Evolutionary conservation across 768 basidiomycete genomes (phyloP).

Genomic region (Pholiota microspora): DNA sequence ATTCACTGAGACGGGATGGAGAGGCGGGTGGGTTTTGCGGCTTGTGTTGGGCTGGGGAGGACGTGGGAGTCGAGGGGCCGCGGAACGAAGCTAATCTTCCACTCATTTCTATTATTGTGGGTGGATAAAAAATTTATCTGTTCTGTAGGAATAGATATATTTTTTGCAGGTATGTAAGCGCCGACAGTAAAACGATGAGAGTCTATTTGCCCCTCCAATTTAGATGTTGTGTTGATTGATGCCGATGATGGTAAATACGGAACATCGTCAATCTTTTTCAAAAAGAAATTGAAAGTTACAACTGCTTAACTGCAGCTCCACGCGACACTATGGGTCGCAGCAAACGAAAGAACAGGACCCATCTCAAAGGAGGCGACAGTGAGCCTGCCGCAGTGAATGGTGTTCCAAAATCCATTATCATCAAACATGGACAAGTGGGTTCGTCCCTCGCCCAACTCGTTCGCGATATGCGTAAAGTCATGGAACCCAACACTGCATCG

Average conservation of each 20-base stretch:
- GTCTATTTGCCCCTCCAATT: neutral
- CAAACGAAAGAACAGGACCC: slow-evolving; percentile 77
- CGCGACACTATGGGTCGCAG: slow-evolving; percentile 53
- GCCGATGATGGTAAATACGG: slow-evolving; percentile 9
- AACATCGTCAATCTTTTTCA: slow-evolving; percentile 9
- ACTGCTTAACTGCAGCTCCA: neutral
- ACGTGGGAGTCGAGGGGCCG: slow-evolving; percentile 73
- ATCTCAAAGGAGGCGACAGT: slow-evolving; percentile 58
- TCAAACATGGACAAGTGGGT: slow-evolving; percentile 95
- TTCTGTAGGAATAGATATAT: no score
- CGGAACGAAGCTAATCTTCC: slow-evolving; percentile 73
- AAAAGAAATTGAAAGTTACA: neutral
- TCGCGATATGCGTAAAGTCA: slow-evolving; percentile 88
- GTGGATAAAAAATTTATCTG: no score
- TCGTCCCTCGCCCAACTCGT: slow-evolving; percentile 85
- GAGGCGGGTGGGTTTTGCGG: slow-evolving; percentile 39
- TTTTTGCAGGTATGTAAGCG: neutral
- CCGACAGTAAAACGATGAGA: neutral
- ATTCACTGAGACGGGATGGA: slow-evolving; percentile 56
- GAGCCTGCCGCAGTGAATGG: slow-evolving; percentile 28
- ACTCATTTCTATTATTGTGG: slow-evolving; percentile 15
- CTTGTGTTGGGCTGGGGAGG: slow-evolving; percentile 57
- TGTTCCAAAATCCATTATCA: slow-evolving; percentile 90
- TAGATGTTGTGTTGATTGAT: slow-evolving; percentile 2
- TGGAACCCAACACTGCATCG: slow-evolving; percentile 97